A percentile compares a stretch with the other conserved stretches of the same genome.
Conservation (phyloP, 23 red algal species). For the Gracilaria domingensis region DNA sequence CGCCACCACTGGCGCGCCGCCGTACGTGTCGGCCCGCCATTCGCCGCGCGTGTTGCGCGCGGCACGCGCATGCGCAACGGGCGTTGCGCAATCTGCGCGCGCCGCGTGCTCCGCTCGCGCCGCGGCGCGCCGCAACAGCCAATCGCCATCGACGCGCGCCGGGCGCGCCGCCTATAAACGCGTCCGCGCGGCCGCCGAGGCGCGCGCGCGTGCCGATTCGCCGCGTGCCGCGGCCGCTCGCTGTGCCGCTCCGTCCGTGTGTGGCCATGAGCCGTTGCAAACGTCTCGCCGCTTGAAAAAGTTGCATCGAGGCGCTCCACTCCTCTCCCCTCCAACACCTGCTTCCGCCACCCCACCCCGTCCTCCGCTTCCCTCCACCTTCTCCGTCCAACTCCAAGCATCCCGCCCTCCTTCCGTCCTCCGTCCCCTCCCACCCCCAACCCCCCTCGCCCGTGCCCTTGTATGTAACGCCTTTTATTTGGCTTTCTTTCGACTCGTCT, state of each 20-base stretch:
- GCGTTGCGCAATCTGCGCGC: not conserved
- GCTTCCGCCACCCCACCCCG: not conserved
- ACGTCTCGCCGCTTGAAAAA: not conserved
- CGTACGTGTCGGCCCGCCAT: not conserved
- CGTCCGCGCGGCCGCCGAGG: not conserved
- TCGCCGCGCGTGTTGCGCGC: not conserved
- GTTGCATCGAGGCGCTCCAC: not conserved
- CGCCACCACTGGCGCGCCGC: not conserved
- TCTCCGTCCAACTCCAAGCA: not conserved
- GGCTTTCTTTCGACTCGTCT: not conserved
- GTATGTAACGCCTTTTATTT: not conserved
- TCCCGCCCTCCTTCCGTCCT: not conserved
- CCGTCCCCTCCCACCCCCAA: not conserved
- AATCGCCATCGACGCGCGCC: not conserved
- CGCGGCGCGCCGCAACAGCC: not conserved
- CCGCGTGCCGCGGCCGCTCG: not conserved
- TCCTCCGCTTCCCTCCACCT: not conserved
- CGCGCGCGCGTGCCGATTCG: not conserved
- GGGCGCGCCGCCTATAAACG: not conserved
- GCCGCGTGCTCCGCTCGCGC: not conserved
- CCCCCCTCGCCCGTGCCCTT: not conserved
- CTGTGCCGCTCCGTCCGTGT: not conserved
- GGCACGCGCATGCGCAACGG: not conserved
- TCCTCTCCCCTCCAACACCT: not conserved
- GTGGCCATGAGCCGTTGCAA: not conserved